Evolutionary conservation across 495 filamentous ascomycete genomes (phyloP).

Genomic region (Aspergillus cristatus): DNA sequence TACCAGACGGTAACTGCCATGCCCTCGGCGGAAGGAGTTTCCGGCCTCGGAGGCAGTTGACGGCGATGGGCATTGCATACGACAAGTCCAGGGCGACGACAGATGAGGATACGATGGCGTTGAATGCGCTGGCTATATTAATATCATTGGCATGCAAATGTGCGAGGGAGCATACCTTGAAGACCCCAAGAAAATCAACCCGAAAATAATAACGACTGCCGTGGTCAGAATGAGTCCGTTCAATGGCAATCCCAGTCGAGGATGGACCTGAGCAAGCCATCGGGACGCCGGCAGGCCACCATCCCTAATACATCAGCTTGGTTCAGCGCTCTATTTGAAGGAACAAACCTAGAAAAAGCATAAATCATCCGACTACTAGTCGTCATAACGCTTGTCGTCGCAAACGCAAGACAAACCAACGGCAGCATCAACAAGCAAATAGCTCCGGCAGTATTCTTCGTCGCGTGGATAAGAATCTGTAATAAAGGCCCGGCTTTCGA

Average conservation of each 20-base stretch:
- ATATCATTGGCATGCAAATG: conserved; percentile 1
- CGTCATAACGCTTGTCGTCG: conserved; percentile 59
- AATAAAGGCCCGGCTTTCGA: conserved; percentile 54
- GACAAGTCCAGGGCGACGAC: conserved; percentile 61
- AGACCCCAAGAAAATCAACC: conserved; percentile 64
- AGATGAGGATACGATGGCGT: conserved; percentile 59
- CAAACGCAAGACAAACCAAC: conserved; percentile 59
- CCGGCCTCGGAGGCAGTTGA: conserved; percentile 55
- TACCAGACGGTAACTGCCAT: conserved; percentile 45
- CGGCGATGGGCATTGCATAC: conserved; percentile 59
- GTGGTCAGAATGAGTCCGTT: conserved; percentile 58
- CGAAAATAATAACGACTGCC: conserved; percentile 55
- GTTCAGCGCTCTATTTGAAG: not conserved
- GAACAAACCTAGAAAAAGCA: conserved; percentile 50
- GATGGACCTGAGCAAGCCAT: conserved; percentile 53
- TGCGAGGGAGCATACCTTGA: conserved; percentile 24
- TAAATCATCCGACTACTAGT: conserved; percentile 66
- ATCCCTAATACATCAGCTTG: conserved; percentile 34
- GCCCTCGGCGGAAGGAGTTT: conserved; percentile 48
- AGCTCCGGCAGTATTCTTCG: conserved; percentile 49
- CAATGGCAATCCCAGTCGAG: conserved; percentile 51
- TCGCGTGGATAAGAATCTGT: conserved; percentile 60
- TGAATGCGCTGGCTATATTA: conserved; percentile 31
- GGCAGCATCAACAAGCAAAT: conserved; percentile 62
- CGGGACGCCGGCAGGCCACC: conserved; percentile 56